phyloP scores from a whole-genome alignment of 2,329 filamentous ascomycete species.

The Taxawa tesnikishii region DNA sequence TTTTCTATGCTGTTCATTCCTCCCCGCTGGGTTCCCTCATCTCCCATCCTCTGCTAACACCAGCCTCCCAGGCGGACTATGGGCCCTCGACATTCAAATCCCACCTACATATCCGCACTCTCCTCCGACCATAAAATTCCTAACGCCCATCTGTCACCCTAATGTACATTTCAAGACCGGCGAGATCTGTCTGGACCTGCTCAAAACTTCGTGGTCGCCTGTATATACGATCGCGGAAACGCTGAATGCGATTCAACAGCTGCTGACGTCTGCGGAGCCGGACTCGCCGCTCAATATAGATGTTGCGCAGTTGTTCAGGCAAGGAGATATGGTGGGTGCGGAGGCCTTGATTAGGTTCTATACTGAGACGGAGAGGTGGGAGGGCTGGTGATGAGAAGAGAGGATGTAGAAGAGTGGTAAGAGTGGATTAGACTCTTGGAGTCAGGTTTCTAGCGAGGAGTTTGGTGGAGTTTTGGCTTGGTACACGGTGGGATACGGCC shows the following conservation, averaged over 20 bases:
- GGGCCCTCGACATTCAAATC: conserved; percentile 68
- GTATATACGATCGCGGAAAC: conserved; percentile 70
- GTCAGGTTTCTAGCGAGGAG: too few relatives aligned
- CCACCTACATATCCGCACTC: conserved; percentile 66
- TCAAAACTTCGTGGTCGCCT: conserved; percentile 68
- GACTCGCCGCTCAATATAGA: conserved; percentile 73
- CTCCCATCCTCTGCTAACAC: conserved; percentile 1
- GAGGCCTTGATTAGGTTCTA: conserved; percentile 61
- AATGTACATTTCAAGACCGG: conserved; percentile 66
- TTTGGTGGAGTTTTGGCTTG: too few relatives aligned
- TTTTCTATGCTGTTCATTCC: not conserved
- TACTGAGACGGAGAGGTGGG: conserved; percentile 41
- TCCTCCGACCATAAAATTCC: conserved; percentile 68
- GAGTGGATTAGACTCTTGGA: too few relatives aligned
- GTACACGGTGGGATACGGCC: too few relatives aligned
- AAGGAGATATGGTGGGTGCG: conserved; percentile 56
- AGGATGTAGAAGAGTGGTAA: too few relatives aligned
- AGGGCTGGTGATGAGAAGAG: not conserved
- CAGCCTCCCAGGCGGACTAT: conserved; percentile 51
- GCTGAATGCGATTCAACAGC: conserved; percentile 58
- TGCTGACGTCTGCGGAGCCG: conserved; percentile 55
- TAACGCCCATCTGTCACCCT: conserved; percentile 75
- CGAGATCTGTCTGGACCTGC: conserved; percentile 86
- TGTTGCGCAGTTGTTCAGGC: conserved; percentile 56
- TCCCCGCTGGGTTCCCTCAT: not conserved